phyloP scores from a whole-genome alignment of 805 yeast genomes.

The Cyberlindnera veronae region DNA sequence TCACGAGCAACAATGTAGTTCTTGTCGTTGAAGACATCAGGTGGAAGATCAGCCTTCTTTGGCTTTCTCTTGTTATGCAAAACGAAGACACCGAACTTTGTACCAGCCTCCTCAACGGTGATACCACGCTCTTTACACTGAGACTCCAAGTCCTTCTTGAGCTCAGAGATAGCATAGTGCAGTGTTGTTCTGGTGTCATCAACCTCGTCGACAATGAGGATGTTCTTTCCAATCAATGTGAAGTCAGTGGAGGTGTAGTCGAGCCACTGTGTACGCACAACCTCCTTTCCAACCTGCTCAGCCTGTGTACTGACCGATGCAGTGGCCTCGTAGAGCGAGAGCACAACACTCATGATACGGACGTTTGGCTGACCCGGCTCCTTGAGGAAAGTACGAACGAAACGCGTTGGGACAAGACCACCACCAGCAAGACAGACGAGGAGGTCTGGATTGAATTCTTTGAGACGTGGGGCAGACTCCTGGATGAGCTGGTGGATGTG shows the following conservation, averaged over 20 bases:
- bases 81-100: conserved; percentile 73
- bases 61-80: conserved; percentile 72
- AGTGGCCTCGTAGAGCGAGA: conserved; percentile 85
- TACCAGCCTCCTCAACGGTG: conserved; percentile 37
- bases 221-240: conserved; percentile 64
- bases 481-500: conserved; percentile 76
- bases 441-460: conserved; percentile 76
- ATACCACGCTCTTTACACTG: conserved; percentile 55
- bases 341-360: conserved; percentile 91
- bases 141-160: conserved; percentile 63
- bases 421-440: conserved; percentile 98
- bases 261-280: conserved; percentile 80
- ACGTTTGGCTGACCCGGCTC: conserved; percentile 85
- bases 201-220: conserved; percentile 77
- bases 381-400: conserved; percentile 87
- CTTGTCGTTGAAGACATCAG: conserved; percentile 53
- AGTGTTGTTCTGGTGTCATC: conserved; percentile 85
- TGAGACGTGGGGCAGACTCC: conserved; percentile 56
- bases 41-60: conserved; percentile 70
- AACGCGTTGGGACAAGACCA: conserved; percentile 96
- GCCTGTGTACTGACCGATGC: conserved; percentile 53
- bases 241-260: conserved; percentile 61
- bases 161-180: conserved; percentile 73
- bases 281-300: conserved; percentile 62
- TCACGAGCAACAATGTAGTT: conserved; percentile 70